Evolutionary conservation across 805 yeast genomes (phyloP), one percentile per base, ranked within the genome.

Genomic region (Yarrowia sp.): DNA sequence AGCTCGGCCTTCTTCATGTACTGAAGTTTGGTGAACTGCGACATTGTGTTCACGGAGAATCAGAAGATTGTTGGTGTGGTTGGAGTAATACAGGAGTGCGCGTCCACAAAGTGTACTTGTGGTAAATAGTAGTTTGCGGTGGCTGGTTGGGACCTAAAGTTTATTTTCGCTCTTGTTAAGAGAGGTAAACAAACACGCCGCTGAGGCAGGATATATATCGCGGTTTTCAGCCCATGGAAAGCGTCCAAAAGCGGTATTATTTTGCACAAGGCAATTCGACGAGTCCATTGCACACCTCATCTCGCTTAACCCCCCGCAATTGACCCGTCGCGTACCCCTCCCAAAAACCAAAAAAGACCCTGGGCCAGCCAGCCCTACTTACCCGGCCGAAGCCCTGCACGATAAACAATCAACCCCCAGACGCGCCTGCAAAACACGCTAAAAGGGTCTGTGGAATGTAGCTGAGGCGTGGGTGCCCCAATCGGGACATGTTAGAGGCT

Each of bases 1-100:
- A 78, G 72, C 21, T 72, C 73, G 31, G 70, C 68, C 69, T 78
- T 78, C 61, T 71, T 75, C 38, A 53, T 29, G 29, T 53, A 36
- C 38, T 53, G 60, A 24, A 53, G 42, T 6, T 53, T 53, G 33
- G 60, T 25, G 38, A 53, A 47, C 21, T 31, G 39, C 27, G 56
- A 47, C 56, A 47, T 47, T n/a, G n/a, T n/a, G n/a, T n/a, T n/a
- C n/a, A n/a, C n/a, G n/a, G n/a, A n/a, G n/a, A n/a, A n/a, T n/a
- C n/a, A n/a, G n/a, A n/a, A n/a, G n/a, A n/a, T n/a, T n/a, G n/a
- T n/a, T n/a, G n/a, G n/a, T 27, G 29, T 27, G 29, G 29, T 27
- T 27, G 29, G 13, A 19, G 13, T 14, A 16, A 44, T 6, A 32
- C 9, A 27, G n/a, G n/a, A n/a, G n/a, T n/a, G 29, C 32, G 35